A percentile compares a stretch with the other conserved stretches of the same genome.
Evolutionary conservation across 768 basidiomycete genomes (phyloP).

Genomic region (Mycena latifolia): DNA sequence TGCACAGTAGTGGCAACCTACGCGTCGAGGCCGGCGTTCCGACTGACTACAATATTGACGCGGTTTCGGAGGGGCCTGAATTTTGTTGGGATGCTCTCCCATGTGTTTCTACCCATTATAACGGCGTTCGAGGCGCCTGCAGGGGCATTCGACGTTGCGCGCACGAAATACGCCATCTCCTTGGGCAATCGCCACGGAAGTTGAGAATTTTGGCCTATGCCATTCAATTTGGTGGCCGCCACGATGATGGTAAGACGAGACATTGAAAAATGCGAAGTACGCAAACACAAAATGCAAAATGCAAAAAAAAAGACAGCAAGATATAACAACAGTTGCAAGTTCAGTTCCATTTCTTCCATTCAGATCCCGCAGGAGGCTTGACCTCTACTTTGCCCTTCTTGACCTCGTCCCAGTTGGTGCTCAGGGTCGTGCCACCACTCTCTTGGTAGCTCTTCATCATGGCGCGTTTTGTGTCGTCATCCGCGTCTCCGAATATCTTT

Average conservation of each 20-base stretch:
- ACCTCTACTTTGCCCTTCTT: constrained; percentile 76
- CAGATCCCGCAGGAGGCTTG: constrained; percentile 86
- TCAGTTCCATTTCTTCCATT: constrained; percentile 85
- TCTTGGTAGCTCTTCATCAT: constrained; percentile 99
- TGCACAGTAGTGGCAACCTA: constrained; percentile 50
- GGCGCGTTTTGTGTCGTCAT: constrained; percentile 91
- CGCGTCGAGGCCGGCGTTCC: constrained; percentile 70
- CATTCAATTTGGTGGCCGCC: constrained; percentile 88
- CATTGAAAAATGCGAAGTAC: constrained; percentile 54
- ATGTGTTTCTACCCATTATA: constrained; percentile 96
- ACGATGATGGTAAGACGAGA: constrained; percentile 90
- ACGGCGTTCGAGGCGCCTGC: constrained; percentile 75
- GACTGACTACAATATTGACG: constrained; percentile 83
- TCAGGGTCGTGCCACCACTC: constrained; percentile 94
- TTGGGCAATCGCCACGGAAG: constrained; percentile 92
- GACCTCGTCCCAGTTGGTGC: constrained; percentile 97
- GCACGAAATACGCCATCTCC: constrained; percentile 95
- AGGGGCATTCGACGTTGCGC: constrained; percentile 74
- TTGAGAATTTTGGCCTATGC: constrained; percentile 82
- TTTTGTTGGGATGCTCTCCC: constrained; percentile 94
- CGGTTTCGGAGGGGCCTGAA: constrained; percentile 85
- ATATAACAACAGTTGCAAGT: no score
- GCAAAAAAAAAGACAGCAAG: constrained; percentile 14
- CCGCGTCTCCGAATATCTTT: constrained; percentile 90
- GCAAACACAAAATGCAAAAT: constrained; percentile 25